Evolutionary conservation across 805 yeast species (phyloP).

Genomic region (Candida berthetii): DNA sequence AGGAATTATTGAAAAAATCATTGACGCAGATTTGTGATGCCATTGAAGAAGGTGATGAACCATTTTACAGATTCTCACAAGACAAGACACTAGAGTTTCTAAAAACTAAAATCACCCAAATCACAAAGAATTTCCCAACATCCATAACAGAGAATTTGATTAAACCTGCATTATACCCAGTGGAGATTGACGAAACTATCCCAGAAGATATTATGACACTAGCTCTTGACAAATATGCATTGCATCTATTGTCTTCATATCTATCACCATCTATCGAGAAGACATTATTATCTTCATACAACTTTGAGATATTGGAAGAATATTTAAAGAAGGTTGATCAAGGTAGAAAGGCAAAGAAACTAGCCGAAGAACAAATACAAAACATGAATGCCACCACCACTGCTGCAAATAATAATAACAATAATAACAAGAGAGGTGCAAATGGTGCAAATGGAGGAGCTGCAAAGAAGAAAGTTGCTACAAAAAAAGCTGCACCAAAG

Average conservation of each 20-base stretch:
- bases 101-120: conserved; percentile 27
- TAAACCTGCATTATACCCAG: conserved; percentile 20
- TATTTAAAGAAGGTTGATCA: conserved; percentile 15
- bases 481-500: conserved; percentile 36
- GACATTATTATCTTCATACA: conserved; percentile 22
- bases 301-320: conserved; percentile 23
- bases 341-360: conserved; percentile 18
- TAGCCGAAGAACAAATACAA: conserved; percentile 23
- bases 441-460: conserved; percentile 15
- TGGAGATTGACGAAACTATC: conserved; percentile 21
- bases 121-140: conserved; percentile 31
- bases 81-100: conserved; percentile 33
- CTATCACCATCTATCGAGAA: conserved; percentile 20
- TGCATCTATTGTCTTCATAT: conserved; percentile 42
- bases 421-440: conserved; percentile 7
- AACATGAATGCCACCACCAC: conserved; percentile 15
- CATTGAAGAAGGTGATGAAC: conserved; percentile 36
- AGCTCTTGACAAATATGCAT: conserved; percentile 32
- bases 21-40: conserved; percentile 31
- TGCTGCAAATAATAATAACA: conserved; percentile 10
- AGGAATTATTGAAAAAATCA: conserved; percentile 5
- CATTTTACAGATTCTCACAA: conserved; percentile 37
- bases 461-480: conserved; percentile 18
- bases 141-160: conserved; percentile 22
- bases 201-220: conserved; percentile 29